phyloP scores from a whole-genome alignment of 1,284 basidiomycete species.

The Jaminaea rosea region DNA sequence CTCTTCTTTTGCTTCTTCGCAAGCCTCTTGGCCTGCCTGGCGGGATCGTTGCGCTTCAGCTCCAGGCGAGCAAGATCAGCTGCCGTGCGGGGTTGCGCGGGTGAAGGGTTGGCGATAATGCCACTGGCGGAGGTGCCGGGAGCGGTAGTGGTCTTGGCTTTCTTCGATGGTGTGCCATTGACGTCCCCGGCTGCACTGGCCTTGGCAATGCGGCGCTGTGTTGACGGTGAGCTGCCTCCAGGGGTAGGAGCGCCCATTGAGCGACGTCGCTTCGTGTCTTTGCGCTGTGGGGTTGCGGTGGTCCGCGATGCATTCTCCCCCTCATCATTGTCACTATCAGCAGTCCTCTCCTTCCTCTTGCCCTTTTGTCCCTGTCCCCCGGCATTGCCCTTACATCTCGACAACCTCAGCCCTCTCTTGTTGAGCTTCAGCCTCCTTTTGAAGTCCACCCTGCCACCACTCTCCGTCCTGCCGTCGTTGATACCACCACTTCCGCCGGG shows the following conservation, averaged over 20 bases:
- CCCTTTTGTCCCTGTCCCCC: constrained; percentile 12
- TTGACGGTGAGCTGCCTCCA: constrained; percentile 35
- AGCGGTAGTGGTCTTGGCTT: too few species aligned
- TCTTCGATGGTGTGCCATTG: too few species aligned
- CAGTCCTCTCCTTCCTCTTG: not conserved
- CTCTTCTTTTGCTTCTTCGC: constrained; percentile 39
- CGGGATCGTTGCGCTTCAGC: constrained; percentile 34
- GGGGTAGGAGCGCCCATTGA: constrained; percentile 37
- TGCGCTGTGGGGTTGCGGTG: too few species aligned
- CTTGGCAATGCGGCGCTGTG: not conserved
- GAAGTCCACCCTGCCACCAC: constrained; percentile 19
- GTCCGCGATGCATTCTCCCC: too few species aligned
- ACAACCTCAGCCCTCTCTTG: constrained; percentile 32
- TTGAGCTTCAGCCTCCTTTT: constrained; percentile 38
- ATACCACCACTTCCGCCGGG: constrained; percentile 7
- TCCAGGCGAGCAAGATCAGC: constrained; percentile 31
- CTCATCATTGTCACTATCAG: too few species aligned
- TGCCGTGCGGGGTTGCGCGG: constrained; percentile 13
- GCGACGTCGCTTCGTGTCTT: not conserved
- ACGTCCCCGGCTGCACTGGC: constrained; percentile 1
- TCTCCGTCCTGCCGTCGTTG: constrained; percentile 9
- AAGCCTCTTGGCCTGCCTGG: constrained; percentile 27
- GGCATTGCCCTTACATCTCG: constrained; percentile 36
- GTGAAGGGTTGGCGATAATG: constrained; percentile 15
- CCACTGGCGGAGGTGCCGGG: constrained; percentile 7